These are phyloP conservation scores for Linaria vulgaris DNA, from an alignment of 257 asterid genomes.

Conservation along the genomic window DNA sequence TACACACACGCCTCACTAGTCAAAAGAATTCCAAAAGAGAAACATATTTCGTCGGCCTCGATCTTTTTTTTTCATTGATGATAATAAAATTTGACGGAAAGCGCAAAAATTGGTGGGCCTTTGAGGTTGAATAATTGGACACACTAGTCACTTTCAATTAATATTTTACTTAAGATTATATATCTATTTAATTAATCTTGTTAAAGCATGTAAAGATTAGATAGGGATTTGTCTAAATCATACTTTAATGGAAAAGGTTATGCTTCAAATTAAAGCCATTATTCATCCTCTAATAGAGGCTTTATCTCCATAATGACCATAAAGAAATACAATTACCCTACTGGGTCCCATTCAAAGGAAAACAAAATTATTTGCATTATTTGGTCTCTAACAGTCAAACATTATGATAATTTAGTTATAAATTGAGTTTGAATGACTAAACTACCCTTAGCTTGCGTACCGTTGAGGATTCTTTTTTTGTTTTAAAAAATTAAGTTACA, in stretches of 20 bases:
- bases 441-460: conserved; percentile 15
- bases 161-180: conserved; percentile 1
- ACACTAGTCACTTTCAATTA: background rate
- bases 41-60: too few species aligned
- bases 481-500: background rate
- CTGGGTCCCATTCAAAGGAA: too few species aligned
- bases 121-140: too few species aligned
- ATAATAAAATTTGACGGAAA: too few species aligned
- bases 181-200: conserved; percentile 29
- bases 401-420: too few species aligned
- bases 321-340: background rate
- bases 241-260: conserved; percentile 37
- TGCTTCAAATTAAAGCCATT: conserved; percentile 50
- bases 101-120: too few species aligned
- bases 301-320: conserved; percentile 33
- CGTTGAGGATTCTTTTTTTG: too few species aligned
- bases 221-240: conserved; percentile 32
- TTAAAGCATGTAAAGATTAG: conserved; percentile 32
- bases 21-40: too few species aligned
- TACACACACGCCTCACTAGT: too few species aligned
- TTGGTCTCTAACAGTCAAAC: too few species aligned
- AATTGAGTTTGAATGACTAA: conserved; percentile 5
- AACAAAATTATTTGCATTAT: background rate
- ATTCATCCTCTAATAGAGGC: conserved; percentile 29
- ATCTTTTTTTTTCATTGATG: too few species aligned